Base-by-base conservation (phyloP, 2,329 filamentous ascomycete species). In the Cladosporium colombiae region DNA sequence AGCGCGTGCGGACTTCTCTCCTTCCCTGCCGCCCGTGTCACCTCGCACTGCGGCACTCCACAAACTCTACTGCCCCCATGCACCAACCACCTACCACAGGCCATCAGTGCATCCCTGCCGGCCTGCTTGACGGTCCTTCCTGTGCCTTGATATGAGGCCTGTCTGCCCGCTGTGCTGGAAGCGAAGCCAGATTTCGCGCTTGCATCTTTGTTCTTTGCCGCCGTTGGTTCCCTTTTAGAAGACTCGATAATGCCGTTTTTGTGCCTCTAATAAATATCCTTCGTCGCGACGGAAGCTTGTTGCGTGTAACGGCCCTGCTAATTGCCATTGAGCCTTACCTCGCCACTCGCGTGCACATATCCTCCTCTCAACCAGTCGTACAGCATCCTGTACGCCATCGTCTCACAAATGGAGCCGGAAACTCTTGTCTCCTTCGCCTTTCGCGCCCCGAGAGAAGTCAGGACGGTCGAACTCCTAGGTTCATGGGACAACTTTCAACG, bases 401-500 rank as follows among this genome's bases (percentile, higher is more conserved):
- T 55, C 52, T n/a, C 52, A 33, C n/a, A 27, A 40, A 65, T 65
- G 62, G 62, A 65, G 8, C 62, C 62, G 29, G 64, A 61, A 62
- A 78, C 78, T 8, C 71, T 79, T 21, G 68, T 78, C 37, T 77
- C 77, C 6, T 79, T 79, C 64, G 68, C 75, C n/a, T 76, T 78
- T 69, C 72, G 71, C 66, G 70, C 73, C 29, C 72, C 74, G 16
- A 83, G 85, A 69, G 83, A 85, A 61, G 84, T 88, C 68, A 83
- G 84, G 69, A 89, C 89, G 53, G 91, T 97, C 70, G 88, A 91
- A 74, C 85, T 97, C 55, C 84, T 95, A 72, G 94, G 94, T 68
- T 97, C 93, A 69, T 98, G 94, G 94, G 93, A 97, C 81, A 97
- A 97, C 81, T 97, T 97, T 80, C 83, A 85, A 67, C 88, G 85